Evolutionary conservation across 2,329 filamentous ascomycete species (phyloP).

Genomic region (Sporothrix pallida): DNA sequence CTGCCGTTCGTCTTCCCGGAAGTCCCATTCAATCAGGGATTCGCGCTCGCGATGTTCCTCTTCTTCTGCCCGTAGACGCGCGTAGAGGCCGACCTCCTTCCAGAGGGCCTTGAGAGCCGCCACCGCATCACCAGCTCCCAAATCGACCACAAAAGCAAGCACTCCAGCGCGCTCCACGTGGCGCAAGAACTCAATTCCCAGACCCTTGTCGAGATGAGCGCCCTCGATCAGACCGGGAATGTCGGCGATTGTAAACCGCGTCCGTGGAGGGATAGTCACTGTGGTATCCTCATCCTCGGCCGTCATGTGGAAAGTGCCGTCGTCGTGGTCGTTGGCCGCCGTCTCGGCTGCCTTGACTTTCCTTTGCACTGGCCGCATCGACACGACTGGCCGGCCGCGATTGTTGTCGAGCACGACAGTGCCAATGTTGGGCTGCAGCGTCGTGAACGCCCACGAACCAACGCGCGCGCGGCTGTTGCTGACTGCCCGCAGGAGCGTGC

Average conservation of each 20-base stretch:
- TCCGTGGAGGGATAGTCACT: conserved; percentile 63
- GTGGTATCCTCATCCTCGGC: conserved; percentile 50
- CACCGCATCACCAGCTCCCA: conserved; percentile 79
- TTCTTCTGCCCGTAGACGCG: conserved; percentile 74
- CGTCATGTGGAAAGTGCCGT: conserved; percentile 39
- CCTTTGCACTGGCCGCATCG: conserved; percentile 36
- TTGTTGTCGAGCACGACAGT: conserved; percentile 92
- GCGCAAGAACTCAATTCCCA: conserved; percentile 88
- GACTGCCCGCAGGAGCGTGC: conserved; percentile 84
- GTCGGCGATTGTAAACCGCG: conserved; percentile 90
- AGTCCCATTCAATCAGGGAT: conserved; percentile 61
- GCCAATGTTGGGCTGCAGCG: conserved; percentile 86
- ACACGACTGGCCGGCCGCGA: conserved; percentile 69
- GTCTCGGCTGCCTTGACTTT: conserved; percentile 46
- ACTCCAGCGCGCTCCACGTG: conserved; percentile 94
- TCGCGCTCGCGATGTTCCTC: conserved; percentile 69
- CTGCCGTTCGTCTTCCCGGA: background rate
- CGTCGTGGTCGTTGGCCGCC: conserved; percentile 50
- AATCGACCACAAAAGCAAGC: conserved; percentile 90
- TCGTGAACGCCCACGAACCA: conserved; percentile 96
- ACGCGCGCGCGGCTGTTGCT: conserved; percentile 88
- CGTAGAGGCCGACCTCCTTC: conserved; percentile 89
- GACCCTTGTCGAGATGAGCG: conserved; percentile 87
- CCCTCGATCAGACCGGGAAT: conserved; percentile 93
- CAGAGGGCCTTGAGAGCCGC: conserved; percentile 80